Conservation (phyloP, 192 early-diverging fungal genomes). For the Jimgerdemannia flammicorona region DNA sequence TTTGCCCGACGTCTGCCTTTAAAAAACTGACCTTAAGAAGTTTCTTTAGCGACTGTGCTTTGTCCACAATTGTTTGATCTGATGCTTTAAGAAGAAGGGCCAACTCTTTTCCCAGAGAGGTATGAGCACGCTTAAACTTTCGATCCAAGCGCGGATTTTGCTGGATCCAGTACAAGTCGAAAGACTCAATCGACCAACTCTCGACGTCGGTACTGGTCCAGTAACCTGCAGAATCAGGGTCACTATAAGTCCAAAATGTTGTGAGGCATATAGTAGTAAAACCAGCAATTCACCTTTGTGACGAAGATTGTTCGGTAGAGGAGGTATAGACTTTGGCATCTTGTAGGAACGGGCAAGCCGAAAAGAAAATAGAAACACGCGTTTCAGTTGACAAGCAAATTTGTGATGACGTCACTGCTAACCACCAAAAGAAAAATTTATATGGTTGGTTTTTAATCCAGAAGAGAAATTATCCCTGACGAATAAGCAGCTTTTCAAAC, state of each 20-base stretch:
- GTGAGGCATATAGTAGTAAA: too few relatives aligned
- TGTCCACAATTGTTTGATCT: conserved; percentile 18
- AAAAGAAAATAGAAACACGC: too few relatives aligned
- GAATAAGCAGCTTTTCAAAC: too few relatives aligned
- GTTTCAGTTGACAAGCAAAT: too few relatives aligned
- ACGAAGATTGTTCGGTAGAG: too few relatives aligned
- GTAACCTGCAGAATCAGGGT: conserved; percentile 13
- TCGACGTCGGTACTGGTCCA: conserved; percentile 15
- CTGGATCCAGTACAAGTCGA: conserved; percentile 16
- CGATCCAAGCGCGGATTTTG: conserved; percentile 10
- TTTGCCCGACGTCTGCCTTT: conserved; percentile 8
- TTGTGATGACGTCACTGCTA: too few relatives aligned
- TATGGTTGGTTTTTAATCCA: too few relatives aligned
- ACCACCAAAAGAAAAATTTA: too few relatives aligned
- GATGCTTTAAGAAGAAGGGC: conserved; percentile 11
- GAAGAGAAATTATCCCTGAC: too few relatives aligned
- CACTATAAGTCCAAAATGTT: conserved; percentile 1
- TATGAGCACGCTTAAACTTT: conserved; percentile 7
- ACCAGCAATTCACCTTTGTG: too few relatives aligned
- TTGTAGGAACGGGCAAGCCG: too few relatives aligned
- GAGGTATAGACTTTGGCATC: too few relatives aligned
- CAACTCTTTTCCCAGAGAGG: conserved; percentile 12
- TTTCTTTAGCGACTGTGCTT: conserved; percentile 10
- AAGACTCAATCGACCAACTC: conserved; percentile 15
- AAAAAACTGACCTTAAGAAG: conserved; percentile 19